These are phyloP conservation scores for Sanghuangporus weigelae DNA, from an alignment of 1,284 basidiomycete genomes.

Conservation along the genomic window DNA sequence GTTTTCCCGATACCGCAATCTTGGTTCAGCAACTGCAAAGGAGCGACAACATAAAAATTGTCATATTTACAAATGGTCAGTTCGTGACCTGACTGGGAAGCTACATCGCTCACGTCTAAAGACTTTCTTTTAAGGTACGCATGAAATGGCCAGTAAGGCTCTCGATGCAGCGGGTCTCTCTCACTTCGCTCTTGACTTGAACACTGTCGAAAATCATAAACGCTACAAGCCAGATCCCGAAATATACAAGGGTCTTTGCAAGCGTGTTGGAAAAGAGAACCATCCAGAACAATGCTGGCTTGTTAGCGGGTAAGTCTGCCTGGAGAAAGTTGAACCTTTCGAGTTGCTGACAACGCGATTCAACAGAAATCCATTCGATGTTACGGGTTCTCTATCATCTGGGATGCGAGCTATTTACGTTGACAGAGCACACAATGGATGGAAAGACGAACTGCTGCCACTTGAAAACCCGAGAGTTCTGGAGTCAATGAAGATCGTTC, in stretches of 20 bases:
- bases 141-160: slow-evolving; percentile 27
- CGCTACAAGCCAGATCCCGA: slow-evolving; percentile 27
- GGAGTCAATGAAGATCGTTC: slow-evolving; percentile 22
- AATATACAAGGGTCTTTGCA: slow-evolving; percentile 26
- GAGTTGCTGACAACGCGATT: not conserved
- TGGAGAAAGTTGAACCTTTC: not conserved
- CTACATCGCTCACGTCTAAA: not conserved
- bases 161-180: slow-evolving; percentile 20
- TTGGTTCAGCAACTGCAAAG: slow-evolving; percentile 22
- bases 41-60: slow-evolving; percentile 17
- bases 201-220: slow-evolving; percentile 23
- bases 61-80: slow-evolving; percentile 31
- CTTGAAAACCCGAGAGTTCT: not conserved
- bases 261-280: slow-evolving; percentile 19
- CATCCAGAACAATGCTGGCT: slow-evolving; percentile 26
- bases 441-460: slow-evolving; percentile 25
- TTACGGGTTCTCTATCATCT: slow-evolving; percentile 27
- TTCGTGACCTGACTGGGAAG: not conserved
- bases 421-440: slow-evolving; percentile 26
- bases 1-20: slow-evolving; percentile 24
- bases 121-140: not conserved
- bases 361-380: slow-evolving; percentile 31
- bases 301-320: slow-evolving; percentile 28
- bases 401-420: slow-evolving; percentile 31
- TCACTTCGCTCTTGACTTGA: slow-evolving; percentile 14